These are phyloP conservation scores for Hypoxylon intermedium DNA, from an alignment of 495 filamentous ascomycete genomes.

Conservation along the genomic window DNA sequence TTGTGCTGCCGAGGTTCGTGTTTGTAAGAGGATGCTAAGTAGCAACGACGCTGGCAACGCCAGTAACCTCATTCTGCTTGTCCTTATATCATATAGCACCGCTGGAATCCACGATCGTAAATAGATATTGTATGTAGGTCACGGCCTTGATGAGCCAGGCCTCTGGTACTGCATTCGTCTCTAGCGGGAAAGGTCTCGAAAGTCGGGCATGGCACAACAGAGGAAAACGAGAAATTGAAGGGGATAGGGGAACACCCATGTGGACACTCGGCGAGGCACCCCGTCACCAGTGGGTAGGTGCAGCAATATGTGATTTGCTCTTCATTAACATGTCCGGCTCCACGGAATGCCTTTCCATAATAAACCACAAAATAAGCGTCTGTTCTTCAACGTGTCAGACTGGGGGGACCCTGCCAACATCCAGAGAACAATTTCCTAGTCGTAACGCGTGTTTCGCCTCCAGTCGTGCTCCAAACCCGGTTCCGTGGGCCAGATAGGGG, in stretches of 20 bases:
- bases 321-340: constrained; percentile 6
- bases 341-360: constrained; percentile 9
- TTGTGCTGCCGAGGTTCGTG: constrained; percentile 26
- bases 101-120: background rate
- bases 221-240: background rate
- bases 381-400: too few relatives aligned
- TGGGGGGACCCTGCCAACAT: too few relatives aligned
- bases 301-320: constrained; percentile 20
- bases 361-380: constrained; percentile 3
- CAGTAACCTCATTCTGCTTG: constrained; percentile 31
- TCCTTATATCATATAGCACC: background rate
- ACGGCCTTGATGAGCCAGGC: too few relatives aligned
- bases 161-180: too few relatives aligned
- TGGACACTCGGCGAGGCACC: background rate
- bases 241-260: background rate
- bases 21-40: constrained; percentile 44
- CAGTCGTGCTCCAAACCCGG: constrained; percentile 8
- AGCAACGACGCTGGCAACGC: constrained; percentile 36
- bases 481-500: constrained; percentile 12
- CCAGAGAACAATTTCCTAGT: too few relatives aligned
- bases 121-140: too few relatives aligned
- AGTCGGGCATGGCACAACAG: background rate
- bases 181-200: too few relatives aligned
- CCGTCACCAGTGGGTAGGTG: constrained; percentile 1
- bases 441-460: background rate